These are phyloP conservation scores for Rhodotorula sp. DNA, from an alignment of 1,284 basidiomycete species.

Conservation along the genomic window DNA sequence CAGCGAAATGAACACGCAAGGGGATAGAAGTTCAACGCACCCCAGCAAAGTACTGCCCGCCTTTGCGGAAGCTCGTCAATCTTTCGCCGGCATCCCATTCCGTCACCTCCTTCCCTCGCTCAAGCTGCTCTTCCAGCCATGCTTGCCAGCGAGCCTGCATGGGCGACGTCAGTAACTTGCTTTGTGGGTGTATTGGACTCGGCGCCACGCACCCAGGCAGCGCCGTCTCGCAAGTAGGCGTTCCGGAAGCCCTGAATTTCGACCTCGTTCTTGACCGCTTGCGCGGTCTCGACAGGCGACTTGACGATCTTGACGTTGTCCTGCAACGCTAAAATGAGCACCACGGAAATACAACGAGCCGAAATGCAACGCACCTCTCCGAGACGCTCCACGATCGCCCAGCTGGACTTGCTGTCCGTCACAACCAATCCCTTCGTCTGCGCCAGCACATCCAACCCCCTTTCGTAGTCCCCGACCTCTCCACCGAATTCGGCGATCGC, in stretches of 20 bases:
- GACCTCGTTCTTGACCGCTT: constrained; percentile 82
- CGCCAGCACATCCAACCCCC: constrained; percentile 54
- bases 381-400: constrained; percentile 72
- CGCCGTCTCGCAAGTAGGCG: constrained; percentile 87
- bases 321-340: neutral
- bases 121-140: constrained; percentile 81
- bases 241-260: constrained; percentile 79
- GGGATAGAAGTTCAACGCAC: constrained; percentile 57
- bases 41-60: constrained; percentile 63
- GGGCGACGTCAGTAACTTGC: neutral
- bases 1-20: neutral
- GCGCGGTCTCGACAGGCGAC: constrained; percentile 66
- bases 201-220: constrained; percentile 67
- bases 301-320: constrained; percentile 12
- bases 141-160: constrained; percentile 69
- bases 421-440: constrained; percentile 12
- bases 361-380: constrained; percentile 49
- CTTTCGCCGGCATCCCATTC: constrained; percentile 88
- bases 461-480: constrained; percentile 65
- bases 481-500: constrained; percentile 62
- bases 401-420: constrained; percentile 36
- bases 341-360: neutral
- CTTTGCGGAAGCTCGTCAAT: constrained; percentile 74
- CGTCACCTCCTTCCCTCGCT: constrained; percentile 63
- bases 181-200: neutral